Base-by-base conservation (phyloP, 2,329 filamentous ascomycete genomes). In the Fusarium praegraminearum region DNA sequence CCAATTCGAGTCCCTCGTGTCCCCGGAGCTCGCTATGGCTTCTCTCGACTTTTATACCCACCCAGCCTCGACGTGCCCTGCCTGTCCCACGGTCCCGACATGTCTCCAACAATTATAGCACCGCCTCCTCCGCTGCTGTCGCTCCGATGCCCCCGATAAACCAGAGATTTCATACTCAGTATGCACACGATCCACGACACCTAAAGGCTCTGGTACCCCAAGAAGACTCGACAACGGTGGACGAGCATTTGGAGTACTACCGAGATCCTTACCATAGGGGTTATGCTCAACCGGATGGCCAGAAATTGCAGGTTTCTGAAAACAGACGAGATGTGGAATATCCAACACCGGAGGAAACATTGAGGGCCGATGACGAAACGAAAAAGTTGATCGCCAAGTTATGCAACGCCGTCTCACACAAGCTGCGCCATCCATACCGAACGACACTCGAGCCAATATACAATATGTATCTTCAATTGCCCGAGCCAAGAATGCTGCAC, bases 161-260 rank as follows among this genome's bases (percentile, higher is more conserved):
- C 33, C 67, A 71, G 7, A 53, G 54, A 16, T 57, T 59, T 30
- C 60, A 64, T 45, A 44, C 67, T 4, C 51, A 36, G 11, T 54
- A 61, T 7, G 26, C 57, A 4, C 71, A 73, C 24, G 71, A 76
- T 49, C 73, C 81, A 71, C 73, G 84, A 26, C 81, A 87, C 50
- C 81, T 90, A 30, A 79, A 89, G 60, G 81, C 79, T 1, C 79
- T 89, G 47, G 83, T 91, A 45, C 83, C 84, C 43, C 81, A 83
- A 22, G 84, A 84, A 43, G 80, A 82, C 44, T 81, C 81, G 49
- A 79, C 79, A 20, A 80, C 80, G 8, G 83, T 86, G 13, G 83
- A 88, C 16, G 85, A 89, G 30, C 83, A 88, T 64, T 78, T 89
- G 43, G 78, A 84, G 35, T 82, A 83, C 45, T 75, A 87, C 47